These are phyloP conservation scores for Beauveria caledonica DNA, from an alignment of 2,329 filamentous ascomycete species.

Conservation along the genomic window DNA sequence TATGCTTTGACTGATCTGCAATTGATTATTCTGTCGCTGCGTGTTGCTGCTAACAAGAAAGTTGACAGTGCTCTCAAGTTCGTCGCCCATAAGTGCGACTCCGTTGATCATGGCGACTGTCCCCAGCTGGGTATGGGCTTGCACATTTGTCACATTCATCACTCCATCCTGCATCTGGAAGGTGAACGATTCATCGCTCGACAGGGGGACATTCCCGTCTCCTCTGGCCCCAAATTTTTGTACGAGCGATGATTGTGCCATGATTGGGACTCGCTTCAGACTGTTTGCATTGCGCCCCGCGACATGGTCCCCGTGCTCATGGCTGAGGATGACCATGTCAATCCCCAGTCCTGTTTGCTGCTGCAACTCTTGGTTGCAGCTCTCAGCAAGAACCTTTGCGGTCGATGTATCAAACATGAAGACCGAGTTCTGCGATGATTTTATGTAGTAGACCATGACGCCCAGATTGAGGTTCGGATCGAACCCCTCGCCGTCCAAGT, in stretches of 20 bases:
- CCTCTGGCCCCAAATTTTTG: neutral
- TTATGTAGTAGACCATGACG: slow-evolving; percentile 6
- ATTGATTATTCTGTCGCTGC: neutral
- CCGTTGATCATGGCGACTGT: slow-evolving; percentile 2
- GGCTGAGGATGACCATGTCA: neutral
- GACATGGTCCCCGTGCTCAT: slow-evolving; percentile 6
- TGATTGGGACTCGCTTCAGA: neutral
- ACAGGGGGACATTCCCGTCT: neutral
- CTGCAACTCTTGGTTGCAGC: slow-evolving; percentile 1
- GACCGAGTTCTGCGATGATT: neutral
- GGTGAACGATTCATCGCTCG: neutral
- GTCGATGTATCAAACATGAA: slow-evolving; percentile 5
- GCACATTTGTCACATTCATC: slow-evolving; percentile 2
- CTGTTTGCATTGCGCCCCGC: neutral
- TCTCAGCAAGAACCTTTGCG: neutral
- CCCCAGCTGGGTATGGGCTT: neutral
- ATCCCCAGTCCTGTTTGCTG: neutral
- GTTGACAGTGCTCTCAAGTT: neutral
- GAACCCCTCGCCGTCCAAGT: neutral
- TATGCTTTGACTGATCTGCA: neutral
- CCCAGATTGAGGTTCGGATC: slow-evolving; percentile 1
- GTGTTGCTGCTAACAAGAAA: slow-evolving; percentile 2
- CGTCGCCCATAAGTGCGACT: slow-evolving; percentile 2
- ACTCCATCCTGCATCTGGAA: neutral
- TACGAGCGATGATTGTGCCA: neutral